A percentile compares a stretch with the other conserved stretches of the same genome.
Conservation (phyloP, 352 stramenopile species). For the Saprolegnia diclina region DNA sequence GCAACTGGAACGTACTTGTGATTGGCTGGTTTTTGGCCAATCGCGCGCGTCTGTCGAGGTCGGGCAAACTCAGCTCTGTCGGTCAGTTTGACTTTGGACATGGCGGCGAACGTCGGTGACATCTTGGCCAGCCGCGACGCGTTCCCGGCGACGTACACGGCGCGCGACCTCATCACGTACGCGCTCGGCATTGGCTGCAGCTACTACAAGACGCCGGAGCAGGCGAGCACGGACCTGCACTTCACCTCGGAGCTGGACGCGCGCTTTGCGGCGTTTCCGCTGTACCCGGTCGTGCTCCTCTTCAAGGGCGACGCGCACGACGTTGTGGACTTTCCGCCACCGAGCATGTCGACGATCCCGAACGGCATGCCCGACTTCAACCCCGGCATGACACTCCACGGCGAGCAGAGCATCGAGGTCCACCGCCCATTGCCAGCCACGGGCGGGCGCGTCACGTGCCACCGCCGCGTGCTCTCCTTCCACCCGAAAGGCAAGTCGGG, state of each 20-base stretch:
- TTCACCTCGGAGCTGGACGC: slow-evolving; percentile 87
- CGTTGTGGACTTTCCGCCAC: slow-evolving; percentile 80
- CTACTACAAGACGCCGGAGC: slow-evolving; percentile 16
- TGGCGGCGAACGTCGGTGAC: not conserved
- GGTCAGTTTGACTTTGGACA: not conserved
- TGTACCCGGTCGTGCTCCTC: slow-evolving; percentile 80
- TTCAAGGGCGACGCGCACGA: slow-evolving; percentile 87
- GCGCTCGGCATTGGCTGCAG: slow-evolving; percentile 79
- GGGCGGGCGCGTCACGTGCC: slow-evolving; percentile 46
- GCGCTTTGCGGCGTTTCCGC: slow-evolving; percentile 81
- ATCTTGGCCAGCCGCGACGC: slow-evolving; percentile 27
- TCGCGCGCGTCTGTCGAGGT: not conserved
- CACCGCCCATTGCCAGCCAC: slow-evolving; percentile 55
- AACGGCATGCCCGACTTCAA: slow-evolving; percentile 74
- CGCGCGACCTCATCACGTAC: slow-evolving; percentile 86
- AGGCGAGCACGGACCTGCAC: slow-evolving; percentile 46
- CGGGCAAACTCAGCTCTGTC: not conserved
- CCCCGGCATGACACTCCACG: slow-evolving; percentile 78
- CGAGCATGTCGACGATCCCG: slow-evolving; percentile 46
- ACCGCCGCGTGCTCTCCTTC: slow-evolving; percentile 75
- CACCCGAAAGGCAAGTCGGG: slow-evolving; percentile 69
- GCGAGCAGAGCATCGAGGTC: slow-evolving; percentile 81
- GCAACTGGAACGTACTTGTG: not conserved
- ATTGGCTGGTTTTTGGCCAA: not conserved
- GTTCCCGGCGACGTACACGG: slow-evolving; percentile 76